Percentiles rank a stretch among this genome's conserved stretches.
Conservation (phyloP, 2,329 filamentous ascomycete genomes). For the Emmonsia crescens region DNA sequence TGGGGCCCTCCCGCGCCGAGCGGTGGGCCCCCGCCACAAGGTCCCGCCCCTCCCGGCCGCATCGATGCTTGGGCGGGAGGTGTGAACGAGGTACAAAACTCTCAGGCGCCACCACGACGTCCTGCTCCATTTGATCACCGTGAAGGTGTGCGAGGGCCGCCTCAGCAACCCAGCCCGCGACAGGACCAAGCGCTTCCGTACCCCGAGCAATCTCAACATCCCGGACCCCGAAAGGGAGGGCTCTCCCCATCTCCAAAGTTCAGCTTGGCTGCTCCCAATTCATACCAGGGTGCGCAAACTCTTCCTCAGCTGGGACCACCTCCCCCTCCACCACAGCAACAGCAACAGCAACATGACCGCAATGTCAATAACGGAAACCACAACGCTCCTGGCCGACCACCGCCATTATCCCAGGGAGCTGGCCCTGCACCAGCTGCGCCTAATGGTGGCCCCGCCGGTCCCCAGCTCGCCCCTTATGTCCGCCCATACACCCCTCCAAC, state of each 20-base stretch:
- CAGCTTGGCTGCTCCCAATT: conserved; percentile 41
- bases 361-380: conserved; percentile 25
- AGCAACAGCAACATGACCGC: conserved; percentile 30
- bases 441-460: conserved; percentile 45
- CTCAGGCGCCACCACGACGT: conserved; percentile 41
- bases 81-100: conserved; percentile 64
- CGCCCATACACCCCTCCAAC: conserved; percentile 67
- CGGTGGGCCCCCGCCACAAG: conserved; percentile 40
- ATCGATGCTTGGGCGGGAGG: conserved; percentile 53
- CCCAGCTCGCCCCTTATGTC: conserved; percentile 60
- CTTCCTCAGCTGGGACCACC: conserved; percentile 40
- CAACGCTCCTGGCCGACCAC: conserved; percentile 29
- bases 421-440: conserved; percentile 42
- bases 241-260: conserved; percentile 51
- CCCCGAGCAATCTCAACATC: conserved; percentile 50
- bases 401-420: conserved; percentile 39
- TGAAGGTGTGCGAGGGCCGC: conserved; percentile 58
- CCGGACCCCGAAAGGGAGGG: conserved; percentile 43
- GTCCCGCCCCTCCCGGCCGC: conserved; percentile 54
- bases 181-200: conserved; percentile 61
- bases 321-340: conserved; percentile 19
- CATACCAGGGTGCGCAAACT: conserved; percentile 40
- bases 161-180: conserved; percentile 65
- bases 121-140: conserved; percentile 74
- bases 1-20: conserved; percentile 66